phyloP scores from a whole-genome alignment of 345 rosid species.

The Durio zibethinus region DNA sequence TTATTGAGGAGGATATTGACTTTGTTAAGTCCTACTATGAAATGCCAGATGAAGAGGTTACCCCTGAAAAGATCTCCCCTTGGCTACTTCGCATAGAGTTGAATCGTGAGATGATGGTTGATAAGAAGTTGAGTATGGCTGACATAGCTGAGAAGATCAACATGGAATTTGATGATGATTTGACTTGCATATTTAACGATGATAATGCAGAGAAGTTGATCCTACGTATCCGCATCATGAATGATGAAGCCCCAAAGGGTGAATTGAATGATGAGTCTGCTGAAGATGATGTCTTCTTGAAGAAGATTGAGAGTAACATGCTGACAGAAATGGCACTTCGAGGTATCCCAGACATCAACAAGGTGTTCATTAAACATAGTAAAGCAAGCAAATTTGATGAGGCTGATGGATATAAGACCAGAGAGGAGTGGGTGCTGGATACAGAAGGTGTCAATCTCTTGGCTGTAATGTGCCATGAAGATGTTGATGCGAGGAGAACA shows the following conservation, averaged over 20 bases:
- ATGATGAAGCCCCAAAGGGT: conserved; percentile 86
- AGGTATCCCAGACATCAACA: conserved; percentile 94
- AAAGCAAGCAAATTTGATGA: conserved; percentile 80
- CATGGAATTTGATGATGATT: conserved; percentile 78
- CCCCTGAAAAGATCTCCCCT: conserved; percentile 88
- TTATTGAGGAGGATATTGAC: conserved; percentile 83
- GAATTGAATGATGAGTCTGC: conserved; percentile 83
- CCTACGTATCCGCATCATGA: conserved; percentile 91
- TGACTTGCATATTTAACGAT: conserved; percentile 90
- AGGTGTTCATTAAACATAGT: conserved; percentile 79
- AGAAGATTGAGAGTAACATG: conserved; percentile 94
- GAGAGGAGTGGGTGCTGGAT: conserved; percentile 95
- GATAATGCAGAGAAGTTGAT: conserved; percentile 89
- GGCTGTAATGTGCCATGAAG: conserved; percentile 91
- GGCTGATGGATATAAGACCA: conserved; percentile 67
- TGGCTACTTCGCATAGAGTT: conserved; percentile 94
- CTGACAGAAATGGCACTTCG: conserved; percentile 95
- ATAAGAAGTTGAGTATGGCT: conserved; percentile 92
- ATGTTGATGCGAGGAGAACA: conserved; percentile 85
- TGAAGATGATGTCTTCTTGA: conserved; percentile 93
- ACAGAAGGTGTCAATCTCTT: conserved; percentile 96
- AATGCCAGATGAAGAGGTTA: conserved; percentile 95
- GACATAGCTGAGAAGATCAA: conserved; percentile 93
- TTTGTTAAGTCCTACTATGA: conserved; percentile 93
- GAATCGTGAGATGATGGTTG: conserved; percentile 99